Evolutionary conservation across 2,329 filamentous ascomycete genomes (phyloP), one percentile per base, ranked within the genome.

Genomic region (Bipolaris bicolor): DNA sequence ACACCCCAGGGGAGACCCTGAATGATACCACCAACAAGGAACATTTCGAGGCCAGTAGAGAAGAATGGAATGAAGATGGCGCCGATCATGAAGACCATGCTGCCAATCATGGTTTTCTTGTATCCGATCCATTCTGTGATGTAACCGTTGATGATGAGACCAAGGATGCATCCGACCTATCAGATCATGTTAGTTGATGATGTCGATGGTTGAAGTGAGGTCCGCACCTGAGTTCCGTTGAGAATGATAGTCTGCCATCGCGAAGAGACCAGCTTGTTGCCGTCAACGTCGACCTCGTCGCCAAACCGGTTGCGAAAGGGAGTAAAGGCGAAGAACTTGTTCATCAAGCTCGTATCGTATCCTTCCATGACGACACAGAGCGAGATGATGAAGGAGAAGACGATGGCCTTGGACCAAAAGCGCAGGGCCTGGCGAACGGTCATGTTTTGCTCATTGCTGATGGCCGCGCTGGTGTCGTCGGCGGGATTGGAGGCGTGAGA

Each of bases 311-410:
- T 63, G 45, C 77, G 72, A 72, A 81, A 81, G 3, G 74, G 68
- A 13, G 72, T 71, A 49, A 78, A 78, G 22, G 70, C 78, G 61
- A 85, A 92, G 69, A 93, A 91, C 75, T 91, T 92, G 79, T 88
- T 90, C 74, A 93, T 87, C 55, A 95, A 80, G 66, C 84, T 87
- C 55, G 93, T 82, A 72, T 96, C 91, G 78, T 92, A 95, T 15
- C 90, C 91, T 75, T 96, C 91, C 92, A 96, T 96, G 65, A 86
- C 86, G 70, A 96, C 93, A 73, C 89, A 91, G 0, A 90, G 92
- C 10, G 90, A 94, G 73, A 96, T 92, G 62, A 95, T 80, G 48
- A 95, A 72, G 68, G 88, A 91, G 90, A 90, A 96, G 15, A 80
- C 82, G 54, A 95, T 88, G 18, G 91, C 92, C 79, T 95, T 93